Base-by-base conservation (phyloP, 179 eudicot species). In the Nepenthes alata region DNA sequence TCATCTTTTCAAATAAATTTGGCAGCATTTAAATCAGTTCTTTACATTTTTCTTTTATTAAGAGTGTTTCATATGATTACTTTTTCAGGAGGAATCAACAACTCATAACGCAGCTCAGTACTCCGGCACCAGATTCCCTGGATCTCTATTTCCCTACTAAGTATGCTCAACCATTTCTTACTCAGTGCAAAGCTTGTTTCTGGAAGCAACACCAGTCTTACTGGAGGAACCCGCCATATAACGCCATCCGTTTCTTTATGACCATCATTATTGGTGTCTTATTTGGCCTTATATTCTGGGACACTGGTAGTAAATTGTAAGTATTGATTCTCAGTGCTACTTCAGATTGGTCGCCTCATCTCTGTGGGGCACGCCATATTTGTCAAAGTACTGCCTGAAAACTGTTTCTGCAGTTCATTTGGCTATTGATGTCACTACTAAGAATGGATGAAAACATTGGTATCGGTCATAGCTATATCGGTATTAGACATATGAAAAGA, bases 161-260 rank as follows among this genome's bases (percentile, higher is more conserved):
- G 49, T 83, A 82, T 75, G 80, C 90, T 0, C 90, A 78, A 38
- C 61, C 86, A 1, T 82, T 81, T 69, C 13, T 71, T 10, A 72
- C 67, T 47, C 95, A 88, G 70, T 88, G 83, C 76, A 80, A 78
- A 57, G 95, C 88, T 63, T 87, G 95, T 67, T 87, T 85, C 60
- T 87, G 95, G 95, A 87, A 87, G 66, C 91, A 82, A 34, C 67
- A 82, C 52, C 69, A 80, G 84, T 88, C 96, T 37, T 86, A 88
- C 69, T 88, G 96, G 96, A 77, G 84, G 62, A 81, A 88, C 64
- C 76, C 96, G 6, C 72, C 78, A 36, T 88, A 80, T 62, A 84
- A 84, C 57, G 80, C 76, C 53, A 71, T 79, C 58, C 69, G 95
- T 58, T 80, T 82, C 61, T 47, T 79, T 51, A 72, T 78, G 71